A percentile compares a stretch with the other conserved stretches of the same genome.
Evolutionary conservation across 345 rosid species (phyloP).

Genomic region (Turritis glabra): DNA sequence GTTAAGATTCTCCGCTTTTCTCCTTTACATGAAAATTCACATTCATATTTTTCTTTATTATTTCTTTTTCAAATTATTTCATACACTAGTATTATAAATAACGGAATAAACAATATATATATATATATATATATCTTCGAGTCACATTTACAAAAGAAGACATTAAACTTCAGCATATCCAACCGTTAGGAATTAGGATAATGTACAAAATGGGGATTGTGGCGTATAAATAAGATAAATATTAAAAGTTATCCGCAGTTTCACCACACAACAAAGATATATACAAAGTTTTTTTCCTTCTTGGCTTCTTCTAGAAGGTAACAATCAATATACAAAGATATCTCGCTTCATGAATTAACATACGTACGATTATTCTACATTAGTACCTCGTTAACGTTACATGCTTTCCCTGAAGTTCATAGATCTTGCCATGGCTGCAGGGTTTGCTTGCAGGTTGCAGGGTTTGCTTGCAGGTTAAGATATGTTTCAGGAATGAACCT

Average conservation of each 20-base stretch:
- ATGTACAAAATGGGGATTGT: neutral
- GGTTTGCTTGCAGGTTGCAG: slow-evolving; percentile 72
- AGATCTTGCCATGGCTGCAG: slow-evolving; percentile 73
- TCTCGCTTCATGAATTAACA: slow-evolving; percentile 3
- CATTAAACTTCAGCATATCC: slow-evolving; percentile 3
- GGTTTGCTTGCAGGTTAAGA: slow-evolving; percentile 59
- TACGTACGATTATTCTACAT: neutral
- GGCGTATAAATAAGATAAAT: slow-evolving; percentile 1
- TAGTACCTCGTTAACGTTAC: slow-evolving; percentile 13
- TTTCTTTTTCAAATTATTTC: neutral
- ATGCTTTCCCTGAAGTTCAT: slow-evolving; percentile 61
- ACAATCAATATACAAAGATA: slow-evolving; percentile 14
- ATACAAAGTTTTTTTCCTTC: neutral
- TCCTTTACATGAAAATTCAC: slow-evolving; percentile 13
- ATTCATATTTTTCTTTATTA: slow-evolving; percentile 2
- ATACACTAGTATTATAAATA: neutral
- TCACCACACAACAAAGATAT: neutral
- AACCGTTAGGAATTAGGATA: neutral
- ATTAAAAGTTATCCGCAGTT: slow-evolving; percentile 17
- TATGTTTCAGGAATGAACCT: slow-evolving; percentile 35
- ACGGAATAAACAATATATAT: neutral
- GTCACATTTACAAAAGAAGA: slow-evolving; percentile 2
- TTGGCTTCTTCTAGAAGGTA: slow-evolving; percentile 20
- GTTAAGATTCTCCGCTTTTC: slow-evolving; percentile 23
- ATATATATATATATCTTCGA: too few relatives aligned